Base-by-base conservation (phyloP, 345 rosid species). In the Pelargonium nanum region DNA sequence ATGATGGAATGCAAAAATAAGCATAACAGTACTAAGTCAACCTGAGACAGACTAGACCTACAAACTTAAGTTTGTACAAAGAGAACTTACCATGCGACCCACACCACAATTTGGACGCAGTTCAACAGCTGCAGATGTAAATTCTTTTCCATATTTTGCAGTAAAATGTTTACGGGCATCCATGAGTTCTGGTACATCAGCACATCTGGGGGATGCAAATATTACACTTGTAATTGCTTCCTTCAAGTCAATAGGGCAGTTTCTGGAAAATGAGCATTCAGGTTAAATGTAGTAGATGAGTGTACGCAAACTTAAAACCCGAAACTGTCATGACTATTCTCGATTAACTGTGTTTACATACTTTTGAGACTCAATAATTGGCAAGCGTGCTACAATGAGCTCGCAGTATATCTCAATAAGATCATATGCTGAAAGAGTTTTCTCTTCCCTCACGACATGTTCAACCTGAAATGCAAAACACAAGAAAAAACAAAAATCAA, bases 71-170 rank as follows among this genome's bases (percentile, higher is more conserved):
- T n/a, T n/a, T n/a, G n/a, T n/a, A 19, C 20, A 19, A 8, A 32
- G 68, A 3, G 25, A 61, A 71, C 89, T 75, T 77, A 89, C 99
- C 80, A 78, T 51, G 32, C 95, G 97, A 67, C 87, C 77, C 25
- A 87, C 97, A 59, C 99, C 96, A 78, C 96, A 82, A 67, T 80
- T 81, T 21, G 91, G 90, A 40, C 83, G 94, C 63, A 93, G 65
- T 59, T 79, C 90, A 78, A 78, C 69, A 10, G 99, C 89, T 22
- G 88, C 84, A 59, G 86, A 59, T 30, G 75, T 79, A 65, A 87
- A 93, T 48, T 85, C 96, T 69, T 89, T 93, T 32, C 99, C 99
- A 78, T 87, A 93, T 77, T 93, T 93, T 20, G 91, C 80, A 0
- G 83, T 61, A 64, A 93, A 79, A 24, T 81, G 87, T 77, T 87